A percentile compares a stretch with the other conserved stretches of the same genome.
These are phyloP conservation scores for Hyaloscypha finlandica DNA, from an alignment of 495 filamentous ascomycete species.

Conservation along the genomic window DNA sequence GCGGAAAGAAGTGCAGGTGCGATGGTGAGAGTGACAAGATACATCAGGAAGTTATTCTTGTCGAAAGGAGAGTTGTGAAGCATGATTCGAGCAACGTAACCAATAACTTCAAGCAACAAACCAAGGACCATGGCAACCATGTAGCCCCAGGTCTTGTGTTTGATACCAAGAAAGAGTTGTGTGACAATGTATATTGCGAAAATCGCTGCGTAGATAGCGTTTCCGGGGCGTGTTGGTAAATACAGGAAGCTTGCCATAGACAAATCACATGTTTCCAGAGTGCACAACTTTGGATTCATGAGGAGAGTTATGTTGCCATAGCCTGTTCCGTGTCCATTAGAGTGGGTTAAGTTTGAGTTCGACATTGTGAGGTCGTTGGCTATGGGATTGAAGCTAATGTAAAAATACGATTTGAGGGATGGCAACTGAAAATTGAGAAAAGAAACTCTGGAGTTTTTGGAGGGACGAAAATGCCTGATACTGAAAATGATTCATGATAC, in stretches of 20 bases:
- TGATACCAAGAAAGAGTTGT: constrained; percentile 28
- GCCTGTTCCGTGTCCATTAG: constrained; percentile 7
- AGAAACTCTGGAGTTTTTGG: background rate
- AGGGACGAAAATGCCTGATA: background rate
- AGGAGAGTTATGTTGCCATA: constrained; percentile 28
- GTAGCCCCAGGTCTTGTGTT: constrained; percentile 39
- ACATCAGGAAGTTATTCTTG: constrained; percentile 41
- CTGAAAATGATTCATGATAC: constrained; percentile 1
- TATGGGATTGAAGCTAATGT: background rate
- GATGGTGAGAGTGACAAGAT: constrained; percentile 53
- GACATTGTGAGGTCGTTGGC: constrained; percentile 14
- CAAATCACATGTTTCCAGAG: constrained; percentile 39
- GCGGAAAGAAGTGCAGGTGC: constrained; percentile 58
- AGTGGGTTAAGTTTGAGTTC: constrained; percentile 17
- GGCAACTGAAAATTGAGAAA: background rate
- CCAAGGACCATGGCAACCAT: constrained; percentile 41
- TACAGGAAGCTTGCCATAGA: constrained; percentile 28
- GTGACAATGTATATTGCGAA: constrained; percentile 34
- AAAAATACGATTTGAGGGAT: background rate
- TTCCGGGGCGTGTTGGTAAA: background rate
- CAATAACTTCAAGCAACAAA: constrained; percentile 40
- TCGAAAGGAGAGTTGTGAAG: constrained; percentile 44
- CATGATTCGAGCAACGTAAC: constrained; percentile 43
- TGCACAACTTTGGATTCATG: constrained; percentile 25
- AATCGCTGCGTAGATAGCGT: constrained; percentile 25